Conservation (phyloP, 441 rosid species). For the Aleurites moluccanus region DNA sequence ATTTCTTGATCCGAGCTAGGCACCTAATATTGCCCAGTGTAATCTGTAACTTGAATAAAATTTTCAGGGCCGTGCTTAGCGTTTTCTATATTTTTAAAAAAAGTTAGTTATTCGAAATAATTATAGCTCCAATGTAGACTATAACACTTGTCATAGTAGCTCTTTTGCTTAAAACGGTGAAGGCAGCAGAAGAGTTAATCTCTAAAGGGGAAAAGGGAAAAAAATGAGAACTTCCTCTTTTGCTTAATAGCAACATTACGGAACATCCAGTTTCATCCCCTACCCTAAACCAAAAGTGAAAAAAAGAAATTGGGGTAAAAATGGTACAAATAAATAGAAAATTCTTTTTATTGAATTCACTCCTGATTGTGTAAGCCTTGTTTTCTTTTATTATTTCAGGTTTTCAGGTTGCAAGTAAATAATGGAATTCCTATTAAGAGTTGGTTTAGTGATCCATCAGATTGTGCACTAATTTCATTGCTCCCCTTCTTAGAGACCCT, state of each 20-base stretch:
- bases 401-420: constrained; percentile 88
- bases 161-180: neutral
- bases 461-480: constrained; percentile 73
- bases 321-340: constrained; percentile 7
- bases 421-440: constrained; percentile 97
- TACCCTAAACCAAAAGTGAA: neutral
- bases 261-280: neutral
- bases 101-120: neutral
- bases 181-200: neutral
- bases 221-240: neutral
- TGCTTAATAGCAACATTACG: neutral
- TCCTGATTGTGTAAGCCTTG: constrained; percentile 24
- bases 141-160: neutral
- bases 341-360: constrained; percentile 4
- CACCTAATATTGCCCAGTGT: neutral
- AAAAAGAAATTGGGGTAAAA: constrained; percentile 2
- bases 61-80: neutral
- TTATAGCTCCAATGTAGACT: neutral
- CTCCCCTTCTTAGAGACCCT: constrained; percentile 91
- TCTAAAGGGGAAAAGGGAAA: neutral
- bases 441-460: constrained; percentile 94
- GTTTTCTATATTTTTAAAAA: neutral
- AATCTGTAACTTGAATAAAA: neutral
- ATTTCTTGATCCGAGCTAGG: neutral
- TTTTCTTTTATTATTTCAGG: constrained; percentile 58